Evolutionary conservation across 1,284 basidiomycete species (phyloP).

Genomic region (Mycena sp.): DNA sequence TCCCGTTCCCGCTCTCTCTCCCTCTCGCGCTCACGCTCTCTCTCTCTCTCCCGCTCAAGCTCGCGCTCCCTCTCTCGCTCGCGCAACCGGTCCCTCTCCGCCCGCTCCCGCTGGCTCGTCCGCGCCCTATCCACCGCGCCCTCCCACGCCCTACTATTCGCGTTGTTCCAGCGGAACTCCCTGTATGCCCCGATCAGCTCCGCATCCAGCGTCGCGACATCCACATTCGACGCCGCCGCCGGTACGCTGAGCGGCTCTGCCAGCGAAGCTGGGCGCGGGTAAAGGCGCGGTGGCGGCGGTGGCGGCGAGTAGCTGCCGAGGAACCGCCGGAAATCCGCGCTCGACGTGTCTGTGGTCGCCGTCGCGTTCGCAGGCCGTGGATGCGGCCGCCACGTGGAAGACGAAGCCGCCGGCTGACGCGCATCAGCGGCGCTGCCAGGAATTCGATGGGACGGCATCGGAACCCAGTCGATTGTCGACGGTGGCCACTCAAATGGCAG

Average conservation of each 20-base stretch:
- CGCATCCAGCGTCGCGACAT: constrained; percentile 6
- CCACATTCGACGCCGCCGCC: constrained; percentile 13
- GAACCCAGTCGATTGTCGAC: constrained; percentile 3
- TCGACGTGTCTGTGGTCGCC: constrained; percentile 10
- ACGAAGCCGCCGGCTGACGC: background rate
- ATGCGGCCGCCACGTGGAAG: constrained; percentile 16
- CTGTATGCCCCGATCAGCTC: constrained; percentile 17
- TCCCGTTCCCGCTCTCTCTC: constrained; percentile 7
- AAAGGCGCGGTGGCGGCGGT: constrained; percentile 10
- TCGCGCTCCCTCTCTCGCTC: constrained; percentile 2
- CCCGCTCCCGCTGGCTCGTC: background rate
- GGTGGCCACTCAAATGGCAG: constrained; percentile 25
- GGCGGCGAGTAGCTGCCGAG: background rate
- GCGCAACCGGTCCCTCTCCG: constrained; percentile 3
- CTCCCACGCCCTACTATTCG: constrained; percentile 20
- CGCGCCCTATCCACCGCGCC: constrained; percentile 24
- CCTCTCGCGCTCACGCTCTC: constrained; percentile 12
- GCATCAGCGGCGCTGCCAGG: background rate
- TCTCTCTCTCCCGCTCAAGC: constrained; percentile 5
- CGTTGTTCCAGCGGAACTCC: constrained; percentile 1
- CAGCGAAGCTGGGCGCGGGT: constrained; percentile 24
- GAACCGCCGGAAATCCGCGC: constrained; percentile 16
- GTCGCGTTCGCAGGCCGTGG: background rate
- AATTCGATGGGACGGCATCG: background rate
- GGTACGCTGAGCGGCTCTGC: constrained; percentile 26